Conservation (phyloP, 768 basidiomycete species). For the Podaxis pistillaris region DNA sequence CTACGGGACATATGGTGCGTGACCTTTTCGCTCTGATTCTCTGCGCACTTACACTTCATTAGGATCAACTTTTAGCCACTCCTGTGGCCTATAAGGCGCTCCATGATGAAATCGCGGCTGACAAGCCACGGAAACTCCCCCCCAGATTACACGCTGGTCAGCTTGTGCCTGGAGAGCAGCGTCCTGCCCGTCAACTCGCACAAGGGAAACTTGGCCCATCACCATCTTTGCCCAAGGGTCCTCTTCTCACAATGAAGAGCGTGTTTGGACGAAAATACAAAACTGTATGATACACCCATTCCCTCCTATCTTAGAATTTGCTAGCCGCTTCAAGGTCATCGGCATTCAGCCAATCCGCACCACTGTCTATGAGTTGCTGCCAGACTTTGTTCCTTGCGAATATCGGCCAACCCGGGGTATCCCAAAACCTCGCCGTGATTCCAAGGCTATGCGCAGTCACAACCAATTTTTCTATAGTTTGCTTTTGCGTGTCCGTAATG, state of each 20-base stretch:
- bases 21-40: constrained; percentile 1
- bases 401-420: constrained; percentile 50
- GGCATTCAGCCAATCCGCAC: constrained; percentile 52
- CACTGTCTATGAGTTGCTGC: constrained; percentile 38
- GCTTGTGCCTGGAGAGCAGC: constrained; percentile 54
- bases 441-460: constrained; percentile 41
- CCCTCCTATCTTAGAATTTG: constrained; percentile 22
- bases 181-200: constrained; percentile 52
- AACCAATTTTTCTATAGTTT: constrained; percentile 39
- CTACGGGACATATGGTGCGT: constrained; percentile 66
- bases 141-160: constrained; percentile 50
- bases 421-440: constrained; percentile 51
- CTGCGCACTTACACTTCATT: constrained; percentile 15
- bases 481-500: constrained; percentile 38
- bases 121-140: constrained; percentile 25
- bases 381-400: constrained; percentile 42
- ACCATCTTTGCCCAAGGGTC: constrained; percentile 21
- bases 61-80: constrained; percentile 71
- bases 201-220: constrained; percentile 46
- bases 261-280: constrained; percentile 33
- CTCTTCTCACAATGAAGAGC: constrained; percentile 26
- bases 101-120: constrained; percentile 42
- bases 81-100: constrained; percentile 51
- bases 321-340: constrained; percentile 47
- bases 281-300: constrained; percentile 10